Base-by-base conservation (phyloP, 2,329 filamentous ascomycete genomes). In the Apiospora arundinis region DNA sequence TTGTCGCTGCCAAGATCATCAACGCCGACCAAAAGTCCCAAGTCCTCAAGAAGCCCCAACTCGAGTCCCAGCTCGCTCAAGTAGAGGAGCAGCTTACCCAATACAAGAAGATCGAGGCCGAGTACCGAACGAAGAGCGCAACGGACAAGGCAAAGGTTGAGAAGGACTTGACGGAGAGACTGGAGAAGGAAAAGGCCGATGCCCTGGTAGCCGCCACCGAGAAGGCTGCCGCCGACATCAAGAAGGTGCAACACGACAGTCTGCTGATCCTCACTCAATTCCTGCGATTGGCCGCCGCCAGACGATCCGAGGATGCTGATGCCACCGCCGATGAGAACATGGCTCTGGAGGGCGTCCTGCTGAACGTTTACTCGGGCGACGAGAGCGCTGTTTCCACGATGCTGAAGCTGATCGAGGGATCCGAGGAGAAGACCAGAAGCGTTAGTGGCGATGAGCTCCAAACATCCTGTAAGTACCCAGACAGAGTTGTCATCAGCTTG, bases 11-110 rank as follows among this genome's bases (percentile, higher is more conserved):
- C 71, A 92, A 90, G 81, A 90, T 94, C 80, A 93, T 95, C 87
- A 95, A 95, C 80, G 80, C 87, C 82, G 93, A 95, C 81, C 93
- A 95, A 83, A 94, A 92, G 82, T 89, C 92, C 14, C 91, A 94
- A 80, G 88, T 92, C 71, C 85, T 91, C 75, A 95, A 94, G 89
- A 95, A 94, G 82, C 93, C 93, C 48, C 85, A 85, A 46, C 89
- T 95, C 42, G 88, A 92, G 78, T 85, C 88, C 70, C 91, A 93
- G 83, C 85, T 94, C 56, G 83, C 86, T 69, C 91, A 93, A 80
- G 84, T 90, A 73, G 92, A 95, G 81, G 92, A 94, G 80, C 92
- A 95, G 83, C 85, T 94, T 66, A 83, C 84, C 70, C 91, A 93
- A 80, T 92, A 91, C 85, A 92, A 91, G 84, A 93, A 93, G 85